These are phyloP conservation scores for Cercospora nicotianae DNA, from an alignment of 2,329 filamentous ascomycete species.

Conservation along the genomic window DNA sequence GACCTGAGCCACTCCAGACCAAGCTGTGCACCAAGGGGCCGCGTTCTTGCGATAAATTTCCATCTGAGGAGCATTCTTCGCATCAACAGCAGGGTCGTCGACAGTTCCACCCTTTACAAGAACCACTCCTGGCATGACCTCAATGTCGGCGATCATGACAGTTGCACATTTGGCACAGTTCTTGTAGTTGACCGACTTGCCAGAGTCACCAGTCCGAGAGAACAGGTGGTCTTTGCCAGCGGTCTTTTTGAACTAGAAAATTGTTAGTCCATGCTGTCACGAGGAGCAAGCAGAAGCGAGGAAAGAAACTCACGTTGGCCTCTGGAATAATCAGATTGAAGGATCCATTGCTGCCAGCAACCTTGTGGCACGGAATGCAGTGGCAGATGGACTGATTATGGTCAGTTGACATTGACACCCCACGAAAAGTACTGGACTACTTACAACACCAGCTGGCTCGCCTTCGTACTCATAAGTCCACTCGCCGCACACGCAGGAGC, in stretches of 20 bases:
- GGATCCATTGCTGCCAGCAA: conserved; percentile 35
- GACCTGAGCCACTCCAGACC: conserved; percentile 32
- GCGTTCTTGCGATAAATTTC: conserved; percentile 38
- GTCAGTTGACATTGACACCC: not conserved
- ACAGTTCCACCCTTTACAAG: conserved; percentile 39
- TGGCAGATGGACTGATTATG: conserved; percentile 31
- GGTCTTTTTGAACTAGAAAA: conserved; percentile 33
- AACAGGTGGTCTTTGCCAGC: conserved; percentile 32
- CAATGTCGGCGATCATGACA: conserved; percentile 33
- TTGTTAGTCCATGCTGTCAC: conserved; percentile 6
- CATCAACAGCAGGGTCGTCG: conserved; percentile 32
- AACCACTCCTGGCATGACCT: conserved; percentile 30
- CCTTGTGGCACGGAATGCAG: conserved; percentile 38
- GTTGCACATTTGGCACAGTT: conserved; percentile 36
- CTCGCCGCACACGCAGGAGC: conserved; percentile 38
- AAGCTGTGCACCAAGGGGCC: conserved; percentile 33
- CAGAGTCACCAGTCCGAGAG: conserved; percentile 35
- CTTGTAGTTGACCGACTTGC: conserved; percentile 36
- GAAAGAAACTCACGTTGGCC: conserved; percentile 26
- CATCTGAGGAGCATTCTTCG: conserved; percentile 26
- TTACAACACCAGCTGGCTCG: conserved; percentile 33
- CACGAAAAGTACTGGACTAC: conserved; percentile 8
- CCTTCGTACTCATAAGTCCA: conserved; percentile 39
- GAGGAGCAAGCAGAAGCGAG: not conserved
- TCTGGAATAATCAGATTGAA: conserved; percentile 34